Conservation (phyloP, 495 filamentous ascomycete species). For the Penicillium robsamsonii region DNA sequence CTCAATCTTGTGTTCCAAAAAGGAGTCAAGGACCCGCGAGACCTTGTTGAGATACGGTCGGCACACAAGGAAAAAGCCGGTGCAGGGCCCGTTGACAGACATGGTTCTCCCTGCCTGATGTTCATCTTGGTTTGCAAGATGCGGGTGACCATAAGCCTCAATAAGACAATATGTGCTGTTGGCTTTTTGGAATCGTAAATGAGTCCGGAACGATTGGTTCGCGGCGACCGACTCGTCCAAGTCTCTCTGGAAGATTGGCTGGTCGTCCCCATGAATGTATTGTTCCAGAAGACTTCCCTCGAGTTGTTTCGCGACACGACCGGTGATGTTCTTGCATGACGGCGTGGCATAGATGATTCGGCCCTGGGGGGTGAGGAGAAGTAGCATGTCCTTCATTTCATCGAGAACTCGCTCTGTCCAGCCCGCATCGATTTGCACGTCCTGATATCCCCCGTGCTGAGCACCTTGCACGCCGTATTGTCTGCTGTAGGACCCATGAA, state of each 20-base stretch:
- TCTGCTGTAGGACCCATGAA: constrained; percentile 34
- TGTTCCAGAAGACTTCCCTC: constrained; percentile 71
- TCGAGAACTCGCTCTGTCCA: constrained; percentile 88
- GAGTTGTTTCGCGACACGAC: constrained; percentile 67
- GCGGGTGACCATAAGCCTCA: constrained; percentile 88
- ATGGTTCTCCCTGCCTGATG: constrained; percentile 40
- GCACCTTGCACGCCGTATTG: constrained; percentile 50
- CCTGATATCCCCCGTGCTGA: constrained; percentile 58
- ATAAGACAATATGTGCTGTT: constrained; percentile 76
- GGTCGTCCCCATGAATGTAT: constrained; percentile 86
- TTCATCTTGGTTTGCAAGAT: constrained; percentile 67
- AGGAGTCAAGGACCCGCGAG: constrained; percentile 81
- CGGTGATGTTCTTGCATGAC: constrained; percentile 73
- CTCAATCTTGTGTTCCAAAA: constrained; percentile 96
- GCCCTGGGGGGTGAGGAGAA: constrained; percentile 82
- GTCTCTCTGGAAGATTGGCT: constrained; percentile 78
- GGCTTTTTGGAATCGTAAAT: constrained; percentile 80
- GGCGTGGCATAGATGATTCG: constrained; percentile 82
- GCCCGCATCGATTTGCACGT: constrained; percentile 80
- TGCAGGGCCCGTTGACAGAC: constrained; percentile 67
- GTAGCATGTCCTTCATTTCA: constrained; percentile 84
- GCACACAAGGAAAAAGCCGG: constrained; percentile 91
- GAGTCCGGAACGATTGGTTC: constrained; percentile 75
- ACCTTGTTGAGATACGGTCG: constrained; percentile 89
- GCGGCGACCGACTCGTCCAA: constrained; percentile 89